These are phyloP conservation scores for Lagerstroemia speciosa DNA, from an alignment of 345 rosid genomes.

Conservation along the genomic window DNA sequence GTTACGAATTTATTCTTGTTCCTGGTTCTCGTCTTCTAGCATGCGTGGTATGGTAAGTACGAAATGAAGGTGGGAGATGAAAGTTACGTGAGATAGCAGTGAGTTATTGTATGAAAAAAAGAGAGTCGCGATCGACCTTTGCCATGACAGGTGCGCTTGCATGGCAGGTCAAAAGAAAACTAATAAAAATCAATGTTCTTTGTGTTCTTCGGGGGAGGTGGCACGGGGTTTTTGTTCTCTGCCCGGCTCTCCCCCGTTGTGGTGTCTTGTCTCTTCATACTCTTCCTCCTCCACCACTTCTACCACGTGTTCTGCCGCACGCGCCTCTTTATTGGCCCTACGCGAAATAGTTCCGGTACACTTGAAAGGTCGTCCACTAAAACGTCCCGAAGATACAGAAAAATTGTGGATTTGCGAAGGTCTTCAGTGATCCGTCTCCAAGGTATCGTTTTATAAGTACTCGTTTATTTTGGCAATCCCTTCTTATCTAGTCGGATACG, in stretches of 20 bases:
- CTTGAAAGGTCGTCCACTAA: background rate
- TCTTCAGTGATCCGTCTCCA: background rate
- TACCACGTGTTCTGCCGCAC: too few relatives aligned
- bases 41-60: background rate
- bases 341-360: background rate
- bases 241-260: conserved; percentile 65
- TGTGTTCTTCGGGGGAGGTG: conserved; percentile 60
- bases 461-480: background rate
- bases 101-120: conserved; percentile 5
- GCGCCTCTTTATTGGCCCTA: background rate
- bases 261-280: conserved; percentile 11
- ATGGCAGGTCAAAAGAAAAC: conserved; percentile 28
- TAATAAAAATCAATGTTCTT: conserved; percentile 36
- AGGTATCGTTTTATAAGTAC: background rate
- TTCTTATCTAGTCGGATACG: too few relatives aligned
- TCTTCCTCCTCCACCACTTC: background rate
- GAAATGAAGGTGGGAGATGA: background rate
- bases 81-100: background rate
- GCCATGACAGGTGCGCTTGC: conserved; percentile 25
- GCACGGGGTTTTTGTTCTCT: conserved; percentile 47
- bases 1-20: background rate
- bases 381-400: background rate
- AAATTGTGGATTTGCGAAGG: background rate
- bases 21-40: background rate
- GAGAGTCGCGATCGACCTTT: conserved; percentile 12